Evolutionary conservation across 1,139 yeast genomes (phyloP).

Genomic region (Pichia sp.): DNA sequence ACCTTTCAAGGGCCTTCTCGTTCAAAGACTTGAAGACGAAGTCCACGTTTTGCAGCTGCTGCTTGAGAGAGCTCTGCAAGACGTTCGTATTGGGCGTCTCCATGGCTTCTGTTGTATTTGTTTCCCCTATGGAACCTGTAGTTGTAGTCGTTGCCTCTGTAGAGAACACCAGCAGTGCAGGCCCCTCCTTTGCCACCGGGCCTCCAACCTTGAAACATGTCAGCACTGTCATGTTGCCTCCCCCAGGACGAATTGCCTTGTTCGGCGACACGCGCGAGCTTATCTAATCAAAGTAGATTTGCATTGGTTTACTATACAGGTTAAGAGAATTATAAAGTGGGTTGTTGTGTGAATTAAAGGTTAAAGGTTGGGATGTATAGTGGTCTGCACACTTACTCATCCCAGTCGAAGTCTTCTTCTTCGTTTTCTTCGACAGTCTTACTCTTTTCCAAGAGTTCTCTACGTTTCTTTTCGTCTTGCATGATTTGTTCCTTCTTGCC

Average conservation of each 20-base stretch:
- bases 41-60: conserved; percentile 9
- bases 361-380: no score
- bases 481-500: conserved; percentile 53
- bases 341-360: no score
- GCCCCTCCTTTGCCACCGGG: conserved; percentile 3
- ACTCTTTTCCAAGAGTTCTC: conserved; percentile 49
- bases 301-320: no score
- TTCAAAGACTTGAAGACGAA: conserved; percentile 11
- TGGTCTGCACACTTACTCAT: conserved; percentile 16
- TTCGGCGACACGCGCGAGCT: conserved; percentile 1
- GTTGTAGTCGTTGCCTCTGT: no score
- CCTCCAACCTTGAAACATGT: conserved; percentile 4
- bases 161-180: no score
- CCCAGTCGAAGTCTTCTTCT: conserved; percentile 38
- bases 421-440: conserved; percentile 61
- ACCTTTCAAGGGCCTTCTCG: conserved; percentile 2
- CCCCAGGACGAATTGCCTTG: not conserved
- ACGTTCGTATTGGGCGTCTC: conserved; percentile 14
- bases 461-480: conserved; percentile 66
- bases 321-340: no score
- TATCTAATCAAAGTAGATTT: not conserved
- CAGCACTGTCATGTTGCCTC: not conserved
- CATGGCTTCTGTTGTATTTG: conserved; percentile 1
- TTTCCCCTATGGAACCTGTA: no score
- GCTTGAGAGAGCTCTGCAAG: conserved; percentile 5